These are phyloP conservation scores for Fusarium brevicatenulatum DNA, from an alignment of 2,329 filamentous ascomycete genomes.

Conservation along the genomic window DNA sequence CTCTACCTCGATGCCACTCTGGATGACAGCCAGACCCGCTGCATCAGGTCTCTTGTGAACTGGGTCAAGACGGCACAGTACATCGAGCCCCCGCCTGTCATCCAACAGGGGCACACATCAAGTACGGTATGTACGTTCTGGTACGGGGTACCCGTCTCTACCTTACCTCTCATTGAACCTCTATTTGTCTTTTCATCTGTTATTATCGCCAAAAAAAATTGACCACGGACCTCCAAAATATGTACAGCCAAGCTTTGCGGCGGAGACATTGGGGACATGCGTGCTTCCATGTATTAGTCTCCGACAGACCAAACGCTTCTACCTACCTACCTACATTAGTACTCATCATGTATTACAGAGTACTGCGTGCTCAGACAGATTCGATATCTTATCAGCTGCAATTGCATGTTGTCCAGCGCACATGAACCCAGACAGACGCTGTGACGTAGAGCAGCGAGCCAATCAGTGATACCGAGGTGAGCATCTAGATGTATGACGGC, in stretches of 20 bases:
- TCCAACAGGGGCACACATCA: constrained; percentile 20
- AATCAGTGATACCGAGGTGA: constrained; percentile 25
- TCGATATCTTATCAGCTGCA: constrained; percentile 3
- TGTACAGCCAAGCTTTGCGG: constrained; percentile 28
- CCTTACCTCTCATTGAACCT: constrained; percentile 16
- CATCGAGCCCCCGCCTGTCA: constrained; percentile 23
- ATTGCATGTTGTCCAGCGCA: neutral
- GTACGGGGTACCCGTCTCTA: constrained; percentile 32
- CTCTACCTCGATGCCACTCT: constrained; percentile 5
- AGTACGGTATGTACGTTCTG: constrained; percentile 16
- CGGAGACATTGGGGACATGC: constrained; percentile 17
- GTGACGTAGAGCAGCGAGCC: constrained; percentile 31
- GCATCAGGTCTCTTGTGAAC: constrained; percentile 19
- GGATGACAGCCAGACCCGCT: constrained; percentile 14
- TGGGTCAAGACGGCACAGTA: constrained; percentile 25
- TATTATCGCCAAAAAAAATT: constrained; percentile 10
- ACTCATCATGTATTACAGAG: neutral
- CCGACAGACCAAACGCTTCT: neutral
- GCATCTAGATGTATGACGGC: constrained; percentile 30
- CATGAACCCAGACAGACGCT: neutral
- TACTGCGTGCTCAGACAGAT: neutral
- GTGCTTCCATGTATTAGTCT: constrained; percentile 11
- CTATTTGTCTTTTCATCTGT: constrained; percentile 13
- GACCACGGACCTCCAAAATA: constrained; percentile 3
- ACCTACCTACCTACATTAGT: neutral